Base-by-base conservation (phyloP, 2,329 filamentous ascomycete genomes). In the Botrytis sinoallii region DNA sequence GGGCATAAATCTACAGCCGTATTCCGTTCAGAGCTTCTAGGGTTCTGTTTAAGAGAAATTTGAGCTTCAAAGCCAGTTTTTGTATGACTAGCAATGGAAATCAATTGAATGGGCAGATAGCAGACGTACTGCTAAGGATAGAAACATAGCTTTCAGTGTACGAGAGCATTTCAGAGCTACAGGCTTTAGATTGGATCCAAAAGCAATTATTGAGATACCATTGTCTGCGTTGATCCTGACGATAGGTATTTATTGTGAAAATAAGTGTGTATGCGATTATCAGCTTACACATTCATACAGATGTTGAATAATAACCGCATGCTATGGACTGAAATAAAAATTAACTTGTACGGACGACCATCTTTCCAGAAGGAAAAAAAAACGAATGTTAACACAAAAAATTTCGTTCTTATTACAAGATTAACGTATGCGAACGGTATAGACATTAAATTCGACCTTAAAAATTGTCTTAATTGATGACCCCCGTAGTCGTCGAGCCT, bases 1-100 rank as follows among this genome's bases (percentile, higher is more conserved):
- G n/a, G 69, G 59, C 3, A 65, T 48, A 29, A 35, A 65, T 25
- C 5, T 65, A 48, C 52, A 25, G 16, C 59, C 69, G 4, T 65
- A 65, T 42, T 71, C 69, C 12, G 59, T 64, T 10, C 59, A 71
- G 12, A 65, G 55, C 32, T 65, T 71, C 32, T 65, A 55, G 20
- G 44, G 25, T 16, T 25, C 16, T 20, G 8, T 29, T 22, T 14
- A 29, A 16, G 48, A 55, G 9, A 7, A 25, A 35, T 0, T 3
- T 18, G 8, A 55, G 14, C 10, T 40, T 61, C 0, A 3, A n/a
- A 8, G 25, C 20, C 22, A 14, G 10, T 42, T 25, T 12, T 6
- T 32, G 46, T 29, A 40, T 35, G 6, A 55, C 2, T 40, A 29
- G 12, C 5, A 68, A 42, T 25, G 25, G 29, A 55, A 16, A 5